Evolutionary conservation across 768 basidiomycete species (phyloP), one percentile per base, ranked within the genome.

Genomic region (Kwoniella sp.): DNA sequence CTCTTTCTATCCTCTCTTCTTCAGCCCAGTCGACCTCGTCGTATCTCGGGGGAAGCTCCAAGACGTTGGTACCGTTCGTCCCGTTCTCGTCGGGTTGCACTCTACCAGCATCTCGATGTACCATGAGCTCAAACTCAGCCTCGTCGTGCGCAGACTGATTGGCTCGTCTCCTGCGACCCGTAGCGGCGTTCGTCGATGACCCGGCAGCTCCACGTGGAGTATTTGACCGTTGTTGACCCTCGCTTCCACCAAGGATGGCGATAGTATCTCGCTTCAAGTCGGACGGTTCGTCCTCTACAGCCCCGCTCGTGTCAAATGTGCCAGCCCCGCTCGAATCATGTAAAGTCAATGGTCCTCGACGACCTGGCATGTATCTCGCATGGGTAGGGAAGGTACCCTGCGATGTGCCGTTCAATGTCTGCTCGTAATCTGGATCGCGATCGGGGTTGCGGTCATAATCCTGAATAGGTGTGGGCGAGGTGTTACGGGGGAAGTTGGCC

Each of bases 11-110:
- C 15, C 41, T 45, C 51, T 53, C 28, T 48, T 64, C 64, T 28
- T 64, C 69, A 9, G 69, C 73, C 76, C 74, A 77, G 28, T 75
- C 55, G 47, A 77, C 37, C 58, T 77, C 74, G 26, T 77, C 76
- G 54, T 77, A 77, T 56, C 76, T 61, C 13, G 76, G 76, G 26
- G 76, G 76, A 22, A 77, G 58, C 41, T 77, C 76, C 47, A 75
- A 25, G 20, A 69, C 70, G 8, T 60, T 28, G 22, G 11, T 28
- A 4, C 47, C 52, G 7, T n/a, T 29, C 25, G 25, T 23, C 22
- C 29, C 28, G 8, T 17, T 17, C 37, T 38, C 54, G 2, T 23
- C 59, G 15, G 65, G 55, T n/a, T 34, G 22, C 1, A 75, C 64
- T 26, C 71, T 48, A 4, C 75, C 75, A 11, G 68, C 76, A 66